Base-by-base conservation (phyloP, 208 protist species). In the Trypanosoma grayi region DNA sequence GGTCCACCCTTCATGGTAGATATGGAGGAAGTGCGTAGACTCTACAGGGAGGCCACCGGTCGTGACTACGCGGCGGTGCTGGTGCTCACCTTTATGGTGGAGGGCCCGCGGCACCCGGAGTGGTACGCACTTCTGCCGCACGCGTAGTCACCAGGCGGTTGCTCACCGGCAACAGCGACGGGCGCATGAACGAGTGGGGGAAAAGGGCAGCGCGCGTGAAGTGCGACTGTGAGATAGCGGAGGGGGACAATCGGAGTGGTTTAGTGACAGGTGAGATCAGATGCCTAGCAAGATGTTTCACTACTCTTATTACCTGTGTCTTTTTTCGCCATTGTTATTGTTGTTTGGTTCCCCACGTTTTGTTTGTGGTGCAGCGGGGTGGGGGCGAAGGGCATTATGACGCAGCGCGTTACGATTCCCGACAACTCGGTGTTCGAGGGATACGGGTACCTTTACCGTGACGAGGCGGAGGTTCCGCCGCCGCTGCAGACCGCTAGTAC, bases 1-100 rank as follows among this genome's bases (percentile, higher is more conserved):
- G 83, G 79, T 7, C 83, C 83, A 30, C 79, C 79, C 11, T 86
- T 85, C 46, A 80, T 65, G 22, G 79, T 81, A 36, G 60, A 39
- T 18, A 34, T 69, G 33, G 70, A 70, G 8, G 66, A 79, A 50
- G 66, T 83, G 27, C 36, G 36, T 16, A 16, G 70, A 6, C 55
- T 87, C 24, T 82, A 82, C 70, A 56, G 71, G 47, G 20, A 52
- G 30, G 39, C 47, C 6, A 85, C 70, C 20, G 60, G 51, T 4
- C 60, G 60, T 0, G 46, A 43, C 0, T 73, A 67, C 34, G 36
- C 8, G 37, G 40, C 48, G 8, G 22, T 39, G 45, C 25, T 20
- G 0, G 10, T 61, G 1, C n/a, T 70, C 31, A 18, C 4, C 0
- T 13, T 55, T 22, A 37, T 36, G 0, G 1, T 51, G 27, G 14